Base-by-base conservation (phyloP, 2,329 filamentous ascomycete genomes). In the Colletotrichum lini region DNA sequence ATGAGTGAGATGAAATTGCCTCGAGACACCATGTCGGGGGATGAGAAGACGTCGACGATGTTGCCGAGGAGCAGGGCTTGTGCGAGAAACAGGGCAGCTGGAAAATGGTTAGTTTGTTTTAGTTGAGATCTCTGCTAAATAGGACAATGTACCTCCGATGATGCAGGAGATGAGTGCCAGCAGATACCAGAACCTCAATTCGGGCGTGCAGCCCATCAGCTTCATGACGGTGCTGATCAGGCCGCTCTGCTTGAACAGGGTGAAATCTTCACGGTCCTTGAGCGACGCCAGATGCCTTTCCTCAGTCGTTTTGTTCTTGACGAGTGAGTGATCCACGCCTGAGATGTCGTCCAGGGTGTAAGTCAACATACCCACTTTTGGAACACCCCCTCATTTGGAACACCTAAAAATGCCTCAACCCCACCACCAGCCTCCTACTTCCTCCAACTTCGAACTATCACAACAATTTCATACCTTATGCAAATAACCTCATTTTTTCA, bases 1-100 rank as follows among this genome's bases (percentile, higher is more conserved):
- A 79, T 78, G 10, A 78, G 72, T 1, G 77, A 63, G 38, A 76
- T 74, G 74, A 86, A 86, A 72, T 87, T 83, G 4, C 82, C 84
- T 42, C 75, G 62, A 47, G 76, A 74, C 40, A 64, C 40, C 15
- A 15, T 21, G 6, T 38, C 40, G 1, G 74, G 70, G 4, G 80
- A 65, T 6, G 76, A 79, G 66, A 85, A 85, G 6, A 84, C 80
- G 4, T 83, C 78, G 50, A 84, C 80, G 18, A 84, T 45, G 42
- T 45, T 45, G 78, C 40, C 78, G 78, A 15, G 80, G 79, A 87
- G 72, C 58, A 86, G 77, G 3, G 85, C 82, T 62, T 87, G 83
- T 4, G 77, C 82, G 2, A 84, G 84, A 57, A 79, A 82, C 2
- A 79, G 77, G n/a, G 79, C 82, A 38, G 79, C 82, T 45, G 42